A percentile compares a stretch with the other conserved stretches of the same genome.
Conservation (phyloP, 108 stramenopile genomes). For the Skeletonema tropicum region DNA sequence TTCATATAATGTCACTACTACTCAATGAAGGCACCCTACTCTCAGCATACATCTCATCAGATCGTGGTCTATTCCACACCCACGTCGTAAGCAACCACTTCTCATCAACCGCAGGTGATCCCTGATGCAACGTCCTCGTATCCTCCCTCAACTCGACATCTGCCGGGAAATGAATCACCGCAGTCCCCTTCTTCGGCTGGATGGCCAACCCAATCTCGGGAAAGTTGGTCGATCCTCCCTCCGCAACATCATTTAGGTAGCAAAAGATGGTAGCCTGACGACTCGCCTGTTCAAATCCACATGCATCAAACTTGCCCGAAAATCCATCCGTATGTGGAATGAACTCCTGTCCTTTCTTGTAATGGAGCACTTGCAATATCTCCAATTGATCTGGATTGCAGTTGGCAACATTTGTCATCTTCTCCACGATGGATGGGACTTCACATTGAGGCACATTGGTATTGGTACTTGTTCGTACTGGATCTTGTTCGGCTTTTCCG, state of each 20-base stretch:
- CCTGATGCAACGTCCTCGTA: slow-evolving; percentile 50
- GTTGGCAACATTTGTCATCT: slow-evolving; percentile 28
- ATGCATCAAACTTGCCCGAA: slow-evolving; percentile 52
- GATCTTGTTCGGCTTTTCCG: slow-evolving; percentile 46
- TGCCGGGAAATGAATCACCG: slow-evolving; percentile 56
- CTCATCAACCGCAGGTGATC: slow-evolving; percentile 48
- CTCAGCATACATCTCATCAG: slow-evolving; percentile 13
- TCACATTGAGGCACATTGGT: slow-evolving; percentile 52
- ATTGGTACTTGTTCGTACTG: slow-evolving; percentile 52
- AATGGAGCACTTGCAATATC: slow-evolving; percentile 56
- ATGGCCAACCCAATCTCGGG: slow-evolving; percentile 28
- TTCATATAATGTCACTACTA: not conserved
- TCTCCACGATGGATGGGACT: slow-evolving; percentile 49
- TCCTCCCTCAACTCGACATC: slow-evolving; percentile 47
- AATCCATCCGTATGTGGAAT: slow-evolving; percentile 61
- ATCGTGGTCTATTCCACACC: slow-evolving; percentile 48
- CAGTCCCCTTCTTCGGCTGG: slow-evolving; percentile 45
- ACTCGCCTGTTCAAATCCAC: slow-evolving; percentile 57
- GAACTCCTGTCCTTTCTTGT: slow-evolving; percentile 59
- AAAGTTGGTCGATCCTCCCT: slow-evolving; percentile 54
- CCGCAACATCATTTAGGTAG: slow-evolving; percentile 56
- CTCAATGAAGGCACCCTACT: not conserved
- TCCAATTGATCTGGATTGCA: slow-evolving; percentile 50
- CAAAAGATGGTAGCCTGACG: slow-evolving; percentile 54
- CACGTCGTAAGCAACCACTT: slow-evolving; percentile 59